Conservation (phyloP, 2,329 filamentous ascomycete species). For the Xylariaceae sp. region DNA sequence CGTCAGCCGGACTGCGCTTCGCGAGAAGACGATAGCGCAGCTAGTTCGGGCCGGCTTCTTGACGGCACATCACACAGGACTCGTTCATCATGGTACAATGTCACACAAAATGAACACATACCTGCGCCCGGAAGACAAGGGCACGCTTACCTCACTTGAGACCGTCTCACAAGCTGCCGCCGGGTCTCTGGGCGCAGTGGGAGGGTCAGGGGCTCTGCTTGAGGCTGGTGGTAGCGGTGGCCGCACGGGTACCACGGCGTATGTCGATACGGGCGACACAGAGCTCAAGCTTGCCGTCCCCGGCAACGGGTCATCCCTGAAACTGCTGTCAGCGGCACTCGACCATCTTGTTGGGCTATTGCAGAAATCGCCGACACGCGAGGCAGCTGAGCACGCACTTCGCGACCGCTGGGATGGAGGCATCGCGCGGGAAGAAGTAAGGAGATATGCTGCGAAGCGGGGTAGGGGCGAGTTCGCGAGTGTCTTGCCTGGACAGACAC, state of each 20-base stretch:
- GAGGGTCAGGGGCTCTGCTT: slow-evolving; percentile 62
- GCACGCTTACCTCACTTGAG: slow-evolving; percentile 56
- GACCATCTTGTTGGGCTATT: slow-evolving; percentile 58
- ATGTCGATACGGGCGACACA: slow-evolving; percentile 25
- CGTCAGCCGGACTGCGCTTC: slow-evolving; percentile 28
- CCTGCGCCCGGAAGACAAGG: slow-evolving; percentile 48
- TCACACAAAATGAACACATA: slow-evolving; percentile 34
- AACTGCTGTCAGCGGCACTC: slow-evolving; percentile 57
- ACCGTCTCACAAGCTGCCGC: slow-evolving; percentile 62
- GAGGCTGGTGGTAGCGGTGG: slow-evolving; percentile 53
- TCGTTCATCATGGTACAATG: slow-evolving; percentile 28
- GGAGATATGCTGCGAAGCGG: slow-evolving; percentile 41
- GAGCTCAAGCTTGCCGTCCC: slow-evolving; percentile 60
- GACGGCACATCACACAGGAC: slow-evolving; percentile 41
- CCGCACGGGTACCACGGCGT: slow-evolving; percentile 37
- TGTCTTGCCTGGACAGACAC: slow-evolving; percentile 56
- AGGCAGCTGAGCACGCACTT: slow-evolving; percentile 58
- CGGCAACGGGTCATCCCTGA: slow-evolving; percentile 62
- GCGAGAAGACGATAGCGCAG: slow-evolving; percentile 30
- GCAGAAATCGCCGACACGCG: slow-evolving; percentile 54
- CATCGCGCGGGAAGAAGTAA: slow-evolving; percentile 40
- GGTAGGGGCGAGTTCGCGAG: slow-evolving; percentile 52
- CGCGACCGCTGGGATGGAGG: slow-evolving; percentile 70
- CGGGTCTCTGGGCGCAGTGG: slow-evolving; percentile 65
- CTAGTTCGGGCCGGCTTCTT: slow-evolving; percentile 66